A percentile compares a stretch with the other conserved stretches of the same genome.
phyloP scores from a whole-genome alignment of 768 basidiomycete species.

The Hydnomerulius pinastri region DNA sequence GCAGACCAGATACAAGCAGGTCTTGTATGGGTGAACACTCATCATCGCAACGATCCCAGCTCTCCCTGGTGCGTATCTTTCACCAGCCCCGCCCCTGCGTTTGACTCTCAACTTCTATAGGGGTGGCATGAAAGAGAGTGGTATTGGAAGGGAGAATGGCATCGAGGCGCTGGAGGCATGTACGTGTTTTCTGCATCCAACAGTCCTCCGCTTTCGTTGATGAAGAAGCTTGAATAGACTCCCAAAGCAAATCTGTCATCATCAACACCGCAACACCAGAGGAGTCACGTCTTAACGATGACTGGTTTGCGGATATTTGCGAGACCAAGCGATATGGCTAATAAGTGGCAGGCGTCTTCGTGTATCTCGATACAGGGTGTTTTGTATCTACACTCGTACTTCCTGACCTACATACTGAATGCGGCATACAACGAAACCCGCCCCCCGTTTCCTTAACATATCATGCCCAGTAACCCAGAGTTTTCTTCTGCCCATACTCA shows the following conservation, averaged over 20 bases:
- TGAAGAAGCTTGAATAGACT: constrained; percentile 47
- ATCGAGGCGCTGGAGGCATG: constrained; percentile 79
- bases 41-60: constrained; percentile 87
- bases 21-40: constrained; percentile 86
- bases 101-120: constrained; percentile 37
- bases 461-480: too few species aligned
- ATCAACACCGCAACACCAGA: constrained; percentile 68
- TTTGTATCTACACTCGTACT: too few species aligned
- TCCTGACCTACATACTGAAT: too few species aligned
- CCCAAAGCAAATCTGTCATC: constrained; percentile 82
- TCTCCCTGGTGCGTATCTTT: constrained; percentile 67
- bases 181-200: constrained; percentile 35
- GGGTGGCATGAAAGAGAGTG: constrained; percentile 91
- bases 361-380: too few species aligned
- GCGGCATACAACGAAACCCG: too few species aligned
- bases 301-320: constrained; percentile 72
- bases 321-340: constrained; percentile 67
- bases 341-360: too few species aligned
- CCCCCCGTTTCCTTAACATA: too few species aligned
- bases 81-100: not conserved
- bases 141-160: constrained; percentile 86
- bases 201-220: not conserved
- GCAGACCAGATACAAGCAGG: constrained; percentile 71
- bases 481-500: too few species aligned
- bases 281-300: constrained; percentile 60